Evolutionary conservation across 345 rosid genomes (phyloP), one percentile per base, ranked within the genome.

Genomic region (Eucalyptus polybractea): DNA sequence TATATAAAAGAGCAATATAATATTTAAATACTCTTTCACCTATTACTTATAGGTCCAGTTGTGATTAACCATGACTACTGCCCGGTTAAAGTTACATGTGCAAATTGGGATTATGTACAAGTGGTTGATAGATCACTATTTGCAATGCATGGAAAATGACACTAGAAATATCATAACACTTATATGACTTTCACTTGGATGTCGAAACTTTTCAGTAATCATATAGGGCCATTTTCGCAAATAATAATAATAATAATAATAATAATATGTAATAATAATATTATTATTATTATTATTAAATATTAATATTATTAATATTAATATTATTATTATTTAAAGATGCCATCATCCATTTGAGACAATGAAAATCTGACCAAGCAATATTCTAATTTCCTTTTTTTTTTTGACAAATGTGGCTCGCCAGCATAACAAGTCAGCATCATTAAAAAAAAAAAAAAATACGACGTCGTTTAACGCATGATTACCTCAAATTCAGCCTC

Each of bases 341-440:
- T n/a, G 21, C 2, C 22, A 67, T 15, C 21, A 17, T 16, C 21
- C 8, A 67, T 31, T 31, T 15, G 22, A 15, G 21, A 67, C 40
- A 3, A 16, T 31, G 8, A 5, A n/a, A 67, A 31, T 15, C 22
- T 3, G 1, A 67, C 6, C 2, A 1, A 17, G 10, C 4, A 67
- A n/a, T 67, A 67, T 67, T 67, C 40, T 67, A 15, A 7, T 42
- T 42, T 40, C 4, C 4, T 13, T 13, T 29, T 7, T 13, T 65
- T 4, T 15, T 56, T 24, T 22, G 9, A 67, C 37, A 16, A 67
- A 31, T 2, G 40, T 67, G 42, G 80, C 80, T 67, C 42, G 6
- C 19, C 0, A 37, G 11, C 80, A 8, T 31, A 4, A 14, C 10
- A 10, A 31, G 22, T 31, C 80, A 2, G 10, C 27, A 54, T 54